Conservation (phyloP, 345 rosid species). For the Clarkia xantiana region DNA sequence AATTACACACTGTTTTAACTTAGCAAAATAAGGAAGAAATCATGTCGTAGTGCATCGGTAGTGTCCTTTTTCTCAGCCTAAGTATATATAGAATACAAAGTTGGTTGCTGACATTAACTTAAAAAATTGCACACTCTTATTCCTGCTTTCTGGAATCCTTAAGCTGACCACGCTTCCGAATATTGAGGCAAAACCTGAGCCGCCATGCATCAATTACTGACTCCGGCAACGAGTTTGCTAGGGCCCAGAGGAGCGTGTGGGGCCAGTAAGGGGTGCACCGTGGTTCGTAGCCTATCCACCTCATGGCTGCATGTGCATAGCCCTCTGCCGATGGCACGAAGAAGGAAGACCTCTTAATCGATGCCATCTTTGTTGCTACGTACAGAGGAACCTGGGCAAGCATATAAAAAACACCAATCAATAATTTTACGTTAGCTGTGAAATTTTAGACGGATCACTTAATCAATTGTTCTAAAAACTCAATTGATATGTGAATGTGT, state of each 20-base stretch:
- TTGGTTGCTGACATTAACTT: too few species aligned
- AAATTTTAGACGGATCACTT: too few species aligned
- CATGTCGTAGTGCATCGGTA: too few species aligned
- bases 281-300: constrained; percentile 25
- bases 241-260: constrained; percentile 30
- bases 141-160: constrained; percentile 65
- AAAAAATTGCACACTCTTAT: too few species aligned
- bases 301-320: constrained; percentile 30
- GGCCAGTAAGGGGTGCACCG: constrained; percentile 47
- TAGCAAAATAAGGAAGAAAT: too few species aligned
- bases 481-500: too few species aligned
- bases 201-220: constrained; percentile 23
- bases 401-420: background rate
- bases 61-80: too few species aligned
- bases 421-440: too few species aligned
- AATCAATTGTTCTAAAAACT: too few species aligned
- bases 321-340: constrained; percentile 29
- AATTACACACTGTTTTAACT: too few species aligned
- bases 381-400: constrained; percentile 25
- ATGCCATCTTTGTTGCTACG: constrained; percentile 43
- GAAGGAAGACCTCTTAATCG: constrained; percentile 32
- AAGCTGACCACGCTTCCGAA: constrained; percentile 33
- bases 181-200: constrained; percentile 22
- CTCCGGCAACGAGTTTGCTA: constrained; percentile 19
- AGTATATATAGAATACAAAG: too few species aligned